Conservation (phyloP, 1,284 basidiomycete species). For the Trichosporon inkin region DNA sequence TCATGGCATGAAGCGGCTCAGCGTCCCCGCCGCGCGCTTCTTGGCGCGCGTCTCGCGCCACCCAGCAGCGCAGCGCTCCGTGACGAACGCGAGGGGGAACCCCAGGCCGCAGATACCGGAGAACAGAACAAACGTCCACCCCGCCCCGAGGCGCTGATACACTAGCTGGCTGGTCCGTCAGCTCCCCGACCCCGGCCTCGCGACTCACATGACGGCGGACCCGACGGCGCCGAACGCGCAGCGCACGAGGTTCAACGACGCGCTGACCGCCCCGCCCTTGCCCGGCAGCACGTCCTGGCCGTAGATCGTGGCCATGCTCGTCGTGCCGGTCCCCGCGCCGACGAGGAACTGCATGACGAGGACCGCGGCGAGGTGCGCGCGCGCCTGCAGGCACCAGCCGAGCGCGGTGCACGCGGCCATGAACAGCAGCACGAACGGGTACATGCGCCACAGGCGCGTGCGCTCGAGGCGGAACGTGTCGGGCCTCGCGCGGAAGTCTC, state of each 20-base stretch:
- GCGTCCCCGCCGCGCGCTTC: not conserved
- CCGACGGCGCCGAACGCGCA: constrained; percentile 48
- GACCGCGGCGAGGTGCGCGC: constrained; percentile 36
- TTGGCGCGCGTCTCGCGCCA: constrained; percentile 34
- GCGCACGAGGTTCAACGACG: constrained; percentile 47
- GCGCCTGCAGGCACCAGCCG: constrained; percentile 41
- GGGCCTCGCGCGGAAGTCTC: constrained; percentile 37
- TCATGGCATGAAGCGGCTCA: not conserved
- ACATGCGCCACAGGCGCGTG: constrained; percentile 33
- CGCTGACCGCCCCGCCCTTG: constrained; percentile 46
- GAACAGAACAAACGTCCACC: constrained; percentile 48
- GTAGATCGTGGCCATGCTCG: constrained; percentile 39
- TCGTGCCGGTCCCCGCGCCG: constrained; percentile 36
- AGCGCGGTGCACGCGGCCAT: constrained; percentile 27
- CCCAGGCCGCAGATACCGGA: constrained; percentile 33
- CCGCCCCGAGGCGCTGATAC: constrained; percentile 39
- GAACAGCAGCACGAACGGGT: constrained; percentile 33
- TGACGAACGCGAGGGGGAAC: constrained; percentile 33
- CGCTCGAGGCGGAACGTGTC: constrained; percentile 41
- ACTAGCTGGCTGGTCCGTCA: constrained; percentile 28
- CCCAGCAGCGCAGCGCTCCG: constrained; percentile 27
- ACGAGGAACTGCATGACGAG: constrained; percentile 39
- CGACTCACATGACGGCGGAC: constrained; percentile 35
- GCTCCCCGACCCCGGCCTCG: not conserved
- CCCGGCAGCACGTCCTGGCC: constrained; percentile 46